Conservation (phyloP, 176 grass and related monocot genomes). For the Saccharum officinarum region DNA sequence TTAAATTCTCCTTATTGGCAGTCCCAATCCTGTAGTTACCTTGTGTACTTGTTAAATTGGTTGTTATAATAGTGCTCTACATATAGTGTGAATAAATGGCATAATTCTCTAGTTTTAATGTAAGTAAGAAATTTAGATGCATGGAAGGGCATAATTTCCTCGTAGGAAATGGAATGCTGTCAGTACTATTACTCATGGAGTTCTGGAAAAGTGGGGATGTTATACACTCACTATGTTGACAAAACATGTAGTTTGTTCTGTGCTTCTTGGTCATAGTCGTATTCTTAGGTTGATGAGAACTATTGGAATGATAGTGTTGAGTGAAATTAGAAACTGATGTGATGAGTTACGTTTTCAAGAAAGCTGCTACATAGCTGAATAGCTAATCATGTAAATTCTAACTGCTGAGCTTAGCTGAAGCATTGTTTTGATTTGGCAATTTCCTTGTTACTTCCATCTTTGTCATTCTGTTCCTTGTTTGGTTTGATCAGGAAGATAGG, state of each 20-base stretch:
- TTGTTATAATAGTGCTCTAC: not conserved
- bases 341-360: not conserved
- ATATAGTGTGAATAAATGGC: not conserved
- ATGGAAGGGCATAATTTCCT: not conserved
- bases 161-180: not conserved
- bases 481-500: conserved; percentile 29
- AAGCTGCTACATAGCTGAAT: not conserved
- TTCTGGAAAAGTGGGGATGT: not conserved
- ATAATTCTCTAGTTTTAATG: not conserved
- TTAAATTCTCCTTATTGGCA: not conserved
- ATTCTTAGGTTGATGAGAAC: too few species aligned
- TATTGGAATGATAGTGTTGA: not conserved
- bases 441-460: not conserved
- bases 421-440: conserved; percentile 15
- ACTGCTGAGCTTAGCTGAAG: not conserved
- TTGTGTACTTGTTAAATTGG: not conserved
- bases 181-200: not conserved
- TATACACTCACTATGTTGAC: not conserved
- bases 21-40: not conserved
- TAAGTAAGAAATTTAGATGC: not conserved
- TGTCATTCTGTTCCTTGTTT: conserved; percentile 18
- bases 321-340: not conserved
- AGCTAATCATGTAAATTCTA: not conserved
- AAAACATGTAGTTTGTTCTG: not conserved
- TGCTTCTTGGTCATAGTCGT: not conserved